Evolutionary conservation across 768 basidiomycete genomes (phyloP), one percentile per base, ranked within the genome.

Genomic region (Hemileccinum impolitum): DNA sequence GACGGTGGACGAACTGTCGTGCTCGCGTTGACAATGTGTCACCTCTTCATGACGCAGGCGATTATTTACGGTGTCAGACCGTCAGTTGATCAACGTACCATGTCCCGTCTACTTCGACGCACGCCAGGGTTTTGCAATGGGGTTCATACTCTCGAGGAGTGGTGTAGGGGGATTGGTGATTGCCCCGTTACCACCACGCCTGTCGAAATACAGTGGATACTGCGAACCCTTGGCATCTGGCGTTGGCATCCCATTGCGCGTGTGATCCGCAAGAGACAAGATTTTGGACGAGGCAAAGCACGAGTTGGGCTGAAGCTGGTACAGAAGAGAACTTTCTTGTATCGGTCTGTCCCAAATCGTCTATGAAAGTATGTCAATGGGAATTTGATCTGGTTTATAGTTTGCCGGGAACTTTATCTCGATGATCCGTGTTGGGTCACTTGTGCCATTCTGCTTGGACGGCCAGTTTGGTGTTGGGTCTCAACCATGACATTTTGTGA

Each of bases 381-480:
- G 15, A 23, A 17, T 18, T 39, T 15, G 31, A 9, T 10, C 30
- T 18, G 43, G 35, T 39, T 41, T 19, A 28, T 17, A 38, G 43
- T 45, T 37, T 12, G 34, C 44, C 18, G 43, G 43, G 13, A 50
- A 50, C 35, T 28, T 49, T 34, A 36, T 31, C 13, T 41, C 36
- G 38, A 44, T 45, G 38, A 13, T 15, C 38, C 19, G 39, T 46
- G 4, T 11, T 39, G 43, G 23, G 23, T n/a, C n/a, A n/a, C n/a
- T n/a, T n/a, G n/a, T n/a, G n/a, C 31, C 35, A 34, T 17, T 40
- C 49, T 21, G 7, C 44, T 28, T 26, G 25, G 23, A 39, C 25
- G 23, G 21, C 49, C 30, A 39, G 49, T 34, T 40, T 40, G 28
- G 38, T 45, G 19, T 18, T 44, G 43, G 43, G 38, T 35, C 44